Conservation (phyloP, 2,329 filamentous ascomycete genomes). For the Capronia coronata region DNA sequence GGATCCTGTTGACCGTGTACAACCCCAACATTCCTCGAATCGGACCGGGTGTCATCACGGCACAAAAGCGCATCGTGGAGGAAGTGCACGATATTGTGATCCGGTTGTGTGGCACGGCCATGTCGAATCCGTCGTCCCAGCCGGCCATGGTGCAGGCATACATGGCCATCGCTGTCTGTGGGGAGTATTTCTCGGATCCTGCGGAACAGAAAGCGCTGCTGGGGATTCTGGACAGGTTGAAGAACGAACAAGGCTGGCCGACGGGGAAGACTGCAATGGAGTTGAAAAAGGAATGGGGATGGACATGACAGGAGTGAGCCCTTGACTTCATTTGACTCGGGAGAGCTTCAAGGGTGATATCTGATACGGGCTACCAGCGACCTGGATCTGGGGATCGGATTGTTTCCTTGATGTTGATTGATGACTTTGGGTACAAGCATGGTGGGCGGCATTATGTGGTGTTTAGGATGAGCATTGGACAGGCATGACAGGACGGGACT, state of each 20-base stretch:
- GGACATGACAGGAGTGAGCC: constrained; percentile 7
- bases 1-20: constrained; percentile 30
- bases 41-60: constrained; percentile 24
- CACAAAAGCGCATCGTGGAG: constrained; percentile 19
- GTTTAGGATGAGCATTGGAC: not conserved
- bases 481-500: too few species aligned
- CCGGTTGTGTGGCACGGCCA: constrained; percentile 53
- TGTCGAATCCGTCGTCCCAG: constrained; percentile 51
- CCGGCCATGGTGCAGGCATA: constrained; percentile 46
- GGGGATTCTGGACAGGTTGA: constrained; percentile 37
- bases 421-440: not conserved
- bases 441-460: not conserved
- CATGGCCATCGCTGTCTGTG: constrained; percentile 25
- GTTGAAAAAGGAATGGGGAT: constrained; percentile 46
- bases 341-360: too few species aligned
- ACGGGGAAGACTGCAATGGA: constrained; percentile 45
- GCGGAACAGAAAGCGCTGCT: constrained; percentile 23
- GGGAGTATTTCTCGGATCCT: constrained; percentile 23
- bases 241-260: constrained; percentile 49
- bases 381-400: too few species aligned
- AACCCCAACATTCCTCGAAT: constrained; percentile 29
- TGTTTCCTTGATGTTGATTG: not conserved
- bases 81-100: constrained; percentile 42
- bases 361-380: too few species aligned
- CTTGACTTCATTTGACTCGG: not conserved